phyloP scores from a whole-genome alignment of 2,329 filamentous ascomycete genomes.

The Pseudogymnoascus pannorum region DNA sequence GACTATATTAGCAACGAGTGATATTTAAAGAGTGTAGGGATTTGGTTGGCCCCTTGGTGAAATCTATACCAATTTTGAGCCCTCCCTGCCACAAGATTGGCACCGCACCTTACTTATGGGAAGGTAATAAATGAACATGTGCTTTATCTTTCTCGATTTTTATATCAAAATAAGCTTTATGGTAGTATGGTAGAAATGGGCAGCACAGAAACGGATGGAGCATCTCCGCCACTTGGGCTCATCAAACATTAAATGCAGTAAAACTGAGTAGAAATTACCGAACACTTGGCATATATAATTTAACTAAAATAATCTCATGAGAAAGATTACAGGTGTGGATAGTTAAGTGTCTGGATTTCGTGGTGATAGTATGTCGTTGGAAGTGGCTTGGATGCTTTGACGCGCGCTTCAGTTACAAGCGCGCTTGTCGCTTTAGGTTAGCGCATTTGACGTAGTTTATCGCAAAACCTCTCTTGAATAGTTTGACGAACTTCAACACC shows the following conservation, averaged over 20 bases:
- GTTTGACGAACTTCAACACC: conserved; percentile 1
- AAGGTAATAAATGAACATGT: background rate
- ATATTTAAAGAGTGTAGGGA: background rate
- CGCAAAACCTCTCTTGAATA: background rate
- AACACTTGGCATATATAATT: background rate
- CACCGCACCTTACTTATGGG: background rate
- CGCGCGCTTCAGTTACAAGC: conserved; percentile 1
- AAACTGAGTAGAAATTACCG: background rate
- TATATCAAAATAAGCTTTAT: background rate
- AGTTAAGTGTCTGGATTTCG: background rate
- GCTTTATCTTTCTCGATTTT: background rate
- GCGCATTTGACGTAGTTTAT: conserved; percentile 4
- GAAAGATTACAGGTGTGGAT: background rate
- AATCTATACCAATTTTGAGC: background rate
- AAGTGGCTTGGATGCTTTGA: background rate
- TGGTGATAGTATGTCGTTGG: conserved; percentile 2
- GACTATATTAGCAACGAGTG: background rate
- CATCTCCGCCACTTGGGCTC: background rate
- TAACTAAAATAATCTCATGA: background rate
- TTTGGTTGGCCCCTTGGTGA: background rate
- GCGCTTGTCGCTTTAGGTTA: conserved; percentile 5
- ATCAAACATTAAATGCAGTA: background rate
- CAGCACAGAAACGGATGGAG: background rate
- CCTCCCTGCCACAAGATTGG: background rate
- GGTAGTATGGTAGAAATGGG: background rate